A percentile compares a stretch with the other conserved stretches of the same genome.
Conservation (phyloP, 441 rosid species). For the Capsella rubella region DNA sequence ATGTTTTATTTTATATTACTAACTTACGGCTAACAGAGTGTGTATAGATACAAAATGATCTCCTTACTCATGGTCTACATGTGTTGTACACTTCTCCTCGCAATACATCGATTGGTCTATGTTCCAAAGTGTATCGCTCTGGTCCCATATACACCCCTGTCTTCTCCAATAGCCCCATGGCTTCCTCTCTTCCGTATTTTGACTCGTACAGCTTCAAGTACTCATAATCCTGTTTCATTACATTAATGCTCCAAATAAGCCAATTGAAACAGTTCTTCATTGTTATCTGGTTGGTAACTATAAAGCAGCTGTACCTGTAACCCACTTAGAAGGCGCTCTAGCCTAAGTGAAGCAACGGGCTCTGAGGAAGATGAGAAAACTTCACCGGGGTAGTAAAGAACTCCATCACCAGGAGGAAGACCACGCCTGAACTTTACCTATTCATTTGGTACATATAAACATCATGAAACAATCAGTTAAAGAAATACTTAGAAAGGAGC, state of each 20-base stretch:
- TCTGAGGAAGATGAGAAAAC: slow-evolving; percentile 86
- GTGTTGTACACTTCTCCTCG: slow-evolving; percentile 84
- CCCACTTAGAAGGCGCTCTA: slow-evolving; percentile 93
- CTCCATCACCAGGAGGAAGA: slow-evolving; percentile 96
- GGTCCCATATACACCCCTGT: slow-evolving; percentile 88
- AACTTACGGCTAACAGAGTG: neutral
- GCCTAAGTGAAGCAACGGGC: slow-evolving; percentile 87
- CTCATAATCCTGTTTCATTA: slow-evolving; percentile 72
- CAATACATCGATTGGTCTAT: slow-evolving; percentile 83
- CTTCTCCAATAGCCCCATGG: slow-evolving; percentile 77
- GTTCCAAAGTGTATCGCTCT: slow-evolving; percentile 84
- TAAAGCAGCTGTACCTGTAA: slow-evolving; percentile 65
- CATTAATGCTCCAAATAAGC: slow-evolving; percentile 60
- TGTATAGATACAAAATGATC: slow-evolving; percentile 22
- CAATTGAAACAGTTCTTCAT: slow-evolving; percentile 55
- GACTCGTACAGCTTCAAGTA: slow-evolving; percentile 83
- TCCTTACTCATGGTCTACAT: slow-evolving; percentile 53
- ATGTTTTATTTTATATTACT: neutral
- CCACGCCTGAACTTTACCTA: slow-evolving; percentile 93
- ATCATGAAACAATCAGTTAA: slow-evolving; percentile 14
- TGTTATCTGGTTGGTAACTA: slow-evolving; percentile 2
- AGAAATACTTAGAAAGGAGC: slow-evolving; percentile 13
- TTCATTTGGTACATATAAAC: slow-evolving; percentile 15
- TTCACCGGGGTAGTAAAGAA: slow-evolving; percentile 87
- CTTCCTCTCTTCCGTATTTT: slow-evolving; percentile 81